Evolutionary conservation across 257 asterid species (phyloP).

Genomic region (Solanum arcanum): DNA sequence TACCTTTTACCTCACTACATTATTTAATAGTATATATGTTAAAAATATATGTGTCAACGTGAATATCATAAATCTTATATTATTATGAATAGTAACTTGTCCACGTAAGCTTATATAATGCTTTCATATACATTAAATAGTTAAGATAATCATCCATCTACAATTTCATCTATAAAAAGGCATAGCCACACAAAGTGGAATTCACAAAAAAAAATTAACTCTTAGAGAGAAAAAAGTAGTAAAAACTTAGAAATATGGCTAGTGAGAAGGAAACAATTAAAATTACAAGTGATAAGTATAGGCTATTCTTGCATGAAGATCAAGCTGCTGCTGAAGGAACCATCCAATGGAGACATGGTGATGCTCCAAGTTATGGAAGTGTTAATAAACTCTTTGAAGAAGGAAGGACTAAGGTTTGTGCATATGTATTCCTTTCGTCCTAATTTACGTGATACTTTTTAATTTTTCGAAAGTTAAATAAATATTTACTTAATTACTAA

Average conservation of each 20-base stretch:
- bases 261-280: not conserved
- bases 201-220: not conserved
- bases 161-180: not conserved
- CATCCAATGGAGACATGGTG: conserved; percentile 82
- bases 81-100: no score
- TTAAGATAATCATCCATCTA: not conserved
- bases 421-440: not conserved
- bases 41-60: no score
- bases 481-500: no score
- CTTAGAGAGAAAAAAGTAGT: not conserved
- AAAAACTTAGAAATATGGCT: not conserved
- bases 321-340: conserved; percentile 6
- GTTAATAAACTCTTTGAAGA: conserved; percentile 65
- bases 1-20: no score
- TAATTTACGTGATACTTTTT: not conserved
- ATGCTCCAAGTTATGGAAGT: conserved; percentile 53
- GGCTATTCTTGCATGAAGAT: conserved; percentile 60
- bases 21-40: no score
- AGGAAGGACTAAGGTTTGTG: conserved; percentile 59
- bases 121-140: not conserved
- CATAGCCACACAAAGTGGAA: not conserved
- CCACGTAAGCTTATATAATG: no score
- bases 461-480: no score
- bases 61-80: no score
- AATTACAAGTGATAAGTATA: conserved; percentile 36